These are phyloP conservation scores for Pythium brassicae DNA, from an alignment of 352 stramenopile species.

Conservation along the genomic window DNA sequence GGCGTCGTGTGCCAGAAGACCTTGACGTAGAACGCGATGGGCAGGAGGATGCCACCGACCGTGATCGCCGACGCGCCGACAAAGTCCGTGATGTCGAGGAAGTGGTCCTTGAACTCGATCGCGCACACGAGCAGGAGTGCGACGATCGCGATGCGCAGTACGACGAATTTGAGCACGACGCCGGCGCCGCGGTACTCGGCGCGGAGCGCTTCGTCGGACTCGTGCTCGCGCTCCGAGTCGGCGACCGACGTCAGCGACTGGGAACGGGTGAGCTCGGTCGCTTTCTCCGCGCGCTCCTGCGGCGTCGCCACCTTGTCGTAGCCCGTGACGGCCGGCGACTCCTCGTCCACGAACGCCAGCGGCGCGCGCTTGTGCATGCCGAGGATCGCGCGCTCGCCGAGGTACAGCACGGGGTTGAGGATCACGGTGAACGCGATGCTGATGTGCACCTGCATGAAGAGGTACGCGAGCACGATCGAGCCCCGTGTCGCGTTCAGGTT, in stretches of 20 bases:
- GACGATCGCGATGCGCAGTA: constrained; percentile 5
- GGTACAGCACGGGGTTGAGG: constrained; percentile 46
- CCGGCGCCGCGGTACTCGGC: constrained; percentile 13
- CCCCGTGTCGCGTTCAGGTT: constrained; percentile 33
- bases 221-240: too few relatives aligned
- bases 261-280: too few relatives aligned
- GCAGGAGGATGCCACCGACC: constrained; percentile 24
- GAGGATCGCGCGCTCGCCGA: constrained; percentile 37
- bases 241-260: too few relatives aligned
- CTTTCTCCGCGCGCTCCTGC: too few relatives aligned
- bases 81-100: constrained; percentile 12
- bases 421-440: constrained; percentile 45
- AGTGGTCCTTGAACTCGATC: constrained; percentile 17
- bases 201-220: constrained; percentile 9
- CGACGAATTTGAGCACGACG: constrained; percentile 13
- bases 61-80: constrained; percentile 24
- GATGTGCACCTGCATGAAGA: constrained; percentile 51
- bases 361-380: constrained; percentile 27
- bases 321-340: too few relatives aligned
- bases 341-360: too few relatives aligned
- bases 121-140: constrained; percentile 8
- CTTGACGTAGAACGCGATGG: constrained; percentile 26
- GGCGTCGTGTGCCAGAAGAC: constrained; percentile 18
- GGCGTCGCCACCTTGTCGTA: too few relatives aligned
- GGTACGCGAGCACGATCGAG: constrained; percentile 31